These are phyloP conservation scores for Crotalaria pallida DNA, from an alignment of 306 rosid species.

Conservation along the genomic window DNA sequence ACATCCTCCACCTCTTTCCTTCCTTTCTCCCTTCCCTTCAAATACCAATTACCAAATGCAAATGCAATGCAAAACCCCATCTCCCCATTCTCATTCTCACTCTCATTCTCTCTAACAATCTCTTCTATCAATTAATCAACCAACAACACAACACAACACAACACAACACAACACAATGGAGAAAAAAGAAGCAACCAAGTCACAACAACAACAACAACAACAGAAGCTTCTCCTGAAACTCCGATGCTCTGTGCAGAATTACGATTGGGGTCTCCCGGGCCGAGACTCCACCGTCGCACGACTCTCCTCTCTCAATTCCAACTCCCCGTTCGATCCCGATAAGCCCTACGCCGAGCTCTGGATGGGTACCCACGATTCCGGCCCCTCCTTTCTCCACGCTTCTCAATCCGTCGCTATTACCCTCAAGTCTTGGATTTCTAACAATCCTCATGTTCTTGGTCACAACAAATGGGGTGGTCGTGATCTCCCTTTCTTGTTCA, in stretches of 20 bases:
- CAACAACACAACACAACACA: neutral
- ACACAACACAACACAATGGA: constrained; percentile 13
- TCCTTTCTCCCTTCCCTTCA: constrained; percentile 9
- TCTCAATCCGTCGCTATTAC: constrained; percentile 11
- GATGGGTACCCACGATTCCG: constrained; percentile 95
- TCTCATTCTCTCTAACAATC: neutral
- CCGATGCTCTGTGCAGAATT: constrained; percentile 62
- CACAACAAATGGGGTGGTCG: constrained; percentile 71
- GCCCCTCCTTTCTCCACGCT: constrained; percentile 59
- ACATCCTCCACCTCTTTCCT: neutral
- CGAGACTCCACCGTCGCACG: constrained; percentile 57
- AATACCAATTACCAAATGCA: constrained; percentile 24
- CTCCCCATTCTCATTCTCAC: neutral
- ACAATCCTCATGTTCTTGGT: constrained; percentile 71
- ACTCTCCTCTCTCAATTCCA: constrained; percentile 54
- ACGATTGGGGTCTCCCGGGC: constrained; percentile 81
- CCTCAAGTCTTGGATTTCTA: constrained; percentile 68
- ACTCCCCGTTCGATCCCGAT: constrained; percentile 37
- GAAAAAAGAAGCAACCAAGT: constrained; percentile 9
- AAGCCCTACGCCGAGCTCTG: constrained; percentile 84
- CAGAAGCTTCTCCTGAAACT: constrained; percentile 37
- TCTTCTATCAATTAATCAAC: no score
- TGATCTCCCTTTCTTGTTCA: constrained; percentile 86
- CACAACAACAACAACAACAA: no score
- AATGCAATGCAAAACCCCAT: neutral